Base-by-base conservation (phyloP, 495 filamentous ascomycete species). In the Hyaloscypha hepaticicola region DNA sequence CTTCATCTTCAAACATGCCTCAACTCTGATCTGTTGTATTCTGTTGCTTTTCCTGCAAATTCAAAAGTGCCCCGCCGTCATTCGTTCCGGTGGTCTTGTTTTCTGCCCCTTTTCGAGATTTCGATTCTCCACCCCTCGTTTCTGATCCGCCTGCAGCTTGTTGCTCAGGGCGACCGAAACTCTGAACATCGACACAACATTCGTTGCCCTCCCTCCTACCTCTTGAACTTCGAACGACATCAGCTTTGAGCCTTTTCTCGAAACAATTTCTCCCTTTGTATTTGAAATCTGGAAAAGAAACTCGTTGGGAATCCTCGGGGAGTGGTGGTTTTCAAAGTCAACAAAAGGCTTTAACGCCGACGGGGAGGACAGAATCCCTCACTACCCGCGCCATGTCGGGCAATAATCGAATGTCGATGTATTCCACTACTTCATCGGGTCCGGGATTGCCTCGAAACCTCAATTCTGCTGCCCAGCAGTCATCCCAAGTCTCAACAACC, bases 401-500 rank as follows among this genome's bases (percentile, higher is more conserved):
- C 69, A 80, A 81, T 74, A 77, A 88, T 75, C 90, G 93, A 68
- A 90, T 90, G 79, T 96, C 94, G 29, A 86, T 90, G 75, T 96
- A 90, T 75, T 97, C 94, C 58, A 88, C 83, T 71, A 81, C 85
- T 68, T 93, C 91, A 55, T 84, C 85, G 26, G 80, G 82, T 7
- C 70, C 83, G 59, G 80, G 80, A 31, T 82, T 79, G 49, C 78
- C 82, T 64, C 86, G 89, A 70, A 80, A 80, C 65, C 51, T 64
- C 9, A 77, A 72, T 56, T 77, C 77, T 24, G 72, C 81, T 38
- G 83, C 82, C 55, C 87, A 89, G 69, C 88, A 90, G 65, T 82
- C 89, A 4, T 76, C 84, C 28, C 93, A 96, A 70, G 87, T 99
- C 26, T 96, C 95, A 9, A 97, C 96, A 4, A 94, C 92, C 8